phyloP scores from a whole-genome alignment of 208 protist species.

The Leishmania lainsoni region DNA sequence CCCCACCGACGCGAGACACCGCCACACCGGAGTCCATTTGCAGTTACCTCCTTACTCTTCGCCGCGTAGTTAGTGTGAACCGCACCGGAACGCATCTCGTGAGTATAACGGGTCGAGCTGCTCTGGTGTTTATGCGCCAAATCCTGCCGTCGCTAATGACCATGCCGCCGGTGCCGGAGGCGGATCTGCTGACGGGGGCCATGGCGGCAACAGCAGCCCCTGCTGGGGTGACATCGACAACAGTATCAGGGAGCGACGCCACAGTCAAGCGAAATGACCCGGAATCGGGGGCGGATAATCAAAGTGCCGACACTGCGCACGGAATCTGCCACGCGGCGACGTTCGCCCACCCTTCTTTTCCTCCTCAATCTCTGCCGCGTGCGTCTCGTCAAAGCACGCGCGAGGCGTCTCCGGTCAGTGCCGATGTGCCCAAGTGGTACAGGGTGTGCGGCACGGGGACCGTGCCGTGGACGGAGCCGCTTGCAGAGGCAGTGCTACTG shows the following conservation, averaged over 20 bases:
- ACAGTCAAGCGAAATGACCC: too few species aligned
- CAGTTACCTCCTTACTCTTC: constrained; percentile 11
- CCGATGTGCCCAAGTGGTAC: background rate
- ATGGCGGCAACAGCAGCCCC: background rate
- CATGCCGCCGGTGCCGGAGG: constrained; percentile 1
- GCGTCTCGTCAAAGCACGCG: background rate
- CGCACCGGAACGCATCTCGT: background rate
- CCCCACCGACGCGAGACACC: background rate
- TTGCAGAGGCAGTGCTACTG: constrained; percentile 25
- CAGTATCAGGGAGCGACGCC: background rate
- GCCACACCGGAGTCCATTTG: constrained; percentile 7
- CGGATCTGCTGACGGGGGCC: background rate
- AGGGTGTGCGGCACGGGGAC: constrained; percentile 2
- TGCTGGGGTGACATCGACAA: background rate
- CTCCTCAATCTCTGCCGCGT: background rate
- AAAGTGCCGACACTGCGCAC: background rate
- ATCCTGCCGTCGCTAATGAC: constrained; percentile 5
- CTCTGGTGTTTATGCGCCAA: background rate
- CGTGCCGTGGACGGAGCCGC: constrained; percentile 21
- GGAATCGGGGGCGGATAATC: background rate
- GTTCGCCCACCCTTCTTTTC: background rate
- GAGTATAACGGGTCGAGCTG: background rate
- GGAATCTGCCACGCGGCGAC: background rate
- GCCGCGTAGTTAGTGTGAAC: background rate
- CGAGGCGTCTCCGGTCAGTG: background rate